phyloP scores from a whole-genome alignment of 2,329 filamentous ascomycete species.

The Claviceps capensis region DNA sequence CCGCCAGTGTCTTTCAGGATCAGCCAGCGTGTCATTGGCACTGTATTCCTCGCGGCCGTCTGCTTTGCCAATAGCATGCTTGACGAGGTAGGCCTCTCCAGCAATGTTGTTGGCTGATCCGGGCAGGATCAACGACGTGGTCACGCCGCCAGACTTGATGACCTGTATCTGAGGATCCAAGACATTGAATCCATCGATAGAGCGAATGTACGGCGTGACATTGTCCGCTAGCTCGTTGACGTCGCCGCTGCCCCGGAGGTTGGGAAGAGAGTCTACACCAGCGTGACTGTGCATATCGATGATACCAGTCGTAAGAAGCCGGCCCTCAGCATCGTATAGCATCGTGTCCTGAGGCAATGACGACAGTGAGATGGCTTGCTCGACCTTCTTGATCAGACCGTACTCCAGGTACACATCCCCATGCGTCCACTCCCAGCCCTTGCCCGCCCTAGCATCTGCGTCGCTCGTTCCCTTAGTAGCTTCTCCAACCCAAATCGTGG shows the following conservation, averaged over 20 bases:
- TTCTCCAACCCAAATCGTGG: constrained; percentile 53
- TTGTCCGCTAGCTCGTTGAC: constrained; percentile 50
- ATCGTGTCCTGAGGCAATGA: constrained; percentile 32
- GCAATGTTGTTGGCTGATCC: constrained; percentile 63
- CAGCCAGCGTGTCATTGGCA: constrained; percentile 48
- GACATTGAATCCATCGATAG: constrained; percentile 51
- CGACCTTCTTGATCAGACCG: constrained; percentile 46
- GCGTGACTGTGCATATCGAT: constrained; percentile 62
- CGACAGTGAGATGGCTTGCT: constrained; percentile 25
- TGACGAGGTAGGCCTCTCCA: constrained; percentile 56
- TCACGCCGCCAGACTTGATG: constrained; percentile 62
- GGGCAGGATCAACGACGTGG: constrained; percentile 51
- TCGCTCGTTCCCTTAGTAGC: constrained; percentile 33
- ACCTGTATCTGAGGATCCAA: constrained; percentile 51
- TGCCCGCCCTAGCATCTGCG: constrained; percentile 41
- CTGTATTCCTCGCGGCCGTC: constrained; percentile 51
- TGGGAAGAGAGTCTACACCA: constrained; percentile 44
- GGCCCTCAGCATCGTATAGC: constrained; percentile 44
- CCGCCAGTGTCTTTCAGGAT: constrained; percentile 50
- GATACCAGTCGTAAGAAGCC: constrained; percentile 50
- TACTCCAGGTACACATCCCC: constrained; percentile 48
- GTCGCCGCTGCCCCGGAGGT: constrained; percentile 40
- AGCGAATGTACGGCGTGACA: constrained; percentile 54
- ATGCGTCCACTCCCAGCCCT: constrained; percentile 44
- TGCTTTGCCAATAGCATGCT: constrained; percentile 47